Evolutionary conservation across 202 grass and related monocot genomes (phyloP).

Genomic region (Panicum hallii): DNA sequence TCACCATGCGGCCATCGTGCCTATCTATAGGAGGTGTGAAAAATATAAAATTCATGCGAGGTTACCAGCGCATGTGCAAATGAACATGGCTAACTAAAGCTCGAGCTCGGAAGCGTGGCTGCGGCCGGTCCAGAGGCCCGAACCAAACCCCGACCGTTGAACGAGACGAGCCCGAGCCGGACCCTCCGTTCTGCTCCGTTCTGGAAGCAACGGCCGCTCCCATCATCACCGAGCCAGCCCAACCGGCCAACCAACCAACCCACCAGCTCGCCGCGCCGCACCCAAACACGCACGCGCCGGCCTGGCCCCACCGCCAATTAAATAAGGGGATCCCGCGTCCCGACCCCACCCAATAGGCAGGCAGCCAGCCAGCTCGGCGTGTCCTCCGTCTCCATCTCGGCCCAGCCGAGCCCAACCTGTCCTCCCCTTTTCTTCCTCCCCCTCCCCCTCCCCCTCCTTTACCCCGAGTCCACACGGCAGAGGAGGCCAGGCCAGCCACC

Average conservation of each 20-base stretch:
- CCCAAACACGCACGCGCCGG: slow-evolving; percentile 22
- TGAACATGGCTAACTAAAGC: too few species aligned
- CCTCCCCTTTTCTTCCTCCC: not conserved
- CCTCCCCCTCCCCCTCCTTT: not conserved
- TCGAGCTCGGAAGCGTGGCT: too few species aligned
- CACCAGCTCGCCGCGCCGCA: not conserved
- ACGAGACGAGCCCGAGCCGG: too few species aligned
- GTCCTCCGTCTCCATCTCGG: slow-evolving; percentile 27
- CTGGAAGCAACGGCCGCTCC: too few species aligned
- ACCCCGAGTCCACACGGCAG: slow-evolving; percentile 41
- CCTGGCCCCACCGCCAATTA: slow-evolving; percentile 40
- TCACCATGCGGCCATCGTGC: too few species aligned
- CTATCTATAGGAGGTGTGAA: too few species aligned
- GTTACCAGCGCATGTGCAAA: too few species aligned
- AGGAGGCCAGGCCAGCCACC: not conserved
- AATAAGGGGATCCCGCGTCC: not conserved
- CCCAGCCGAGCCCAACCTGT: slow-evolving; percentile 28
- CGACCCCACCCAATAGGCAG: slow-evolving; percentile 16
- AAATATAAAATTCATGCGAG: too few species aligned
- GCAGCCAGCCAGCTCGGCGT: slow-evolving; percentile 39
- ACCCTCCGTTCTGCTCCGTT: too few species aligned
- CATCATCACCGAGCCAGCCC: too few species aligned
- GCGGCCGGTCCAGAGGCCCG: too few species aligned
- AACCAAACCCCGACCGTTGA: too few species aligned
- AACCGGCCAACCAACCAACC: slow-evolving; percentile 1